Conservation (phyloP, 768 basidiomycete genomes). For the Pulveroboletus sp. region DNA sequence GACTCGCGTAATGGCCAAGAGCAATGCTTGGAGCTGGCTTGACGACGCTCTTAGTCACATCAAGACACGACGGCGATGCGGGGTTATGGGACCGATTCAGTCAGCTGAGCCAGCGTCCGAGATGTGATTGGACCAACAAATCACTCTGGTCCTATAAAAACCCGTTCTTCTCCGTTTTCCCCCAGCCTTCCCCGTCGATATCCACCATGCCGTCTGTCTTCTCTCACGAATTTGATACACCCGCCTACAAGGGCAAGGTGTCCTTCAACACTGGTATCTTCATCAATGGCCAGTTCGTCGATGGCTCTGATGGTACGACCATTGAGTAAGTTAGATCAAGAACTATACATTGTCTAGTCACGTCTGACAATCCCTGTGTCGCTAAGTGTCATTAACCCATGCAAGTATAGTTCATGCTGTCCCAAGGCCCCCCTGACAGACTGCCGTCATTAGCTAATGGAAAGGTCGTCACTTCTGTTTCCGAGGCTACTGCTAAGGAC, state of each 20-base stretch:
- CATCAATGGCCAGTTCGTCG: slow-evolving; percentile 64
- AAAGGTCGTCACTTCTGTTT: slow-evolving; percentile 50
- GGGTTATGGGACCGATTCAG: too few species aligned
- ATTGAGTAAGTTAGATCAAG: slow-evolving; percentile 54
- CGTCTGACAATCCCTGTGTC: background rate
- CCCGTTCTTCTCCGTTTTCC: background rate
- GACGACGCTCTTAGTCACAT: too few species aligned
- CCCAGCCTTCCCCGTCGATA: background rate
- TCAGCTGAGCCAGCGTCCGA: too few species aligned
- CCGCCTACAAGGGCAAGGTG: slow-evolving; percentile 52
- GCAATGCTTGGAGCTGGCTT: too few species aligned
- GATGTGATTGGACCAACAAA: too few species aligned
- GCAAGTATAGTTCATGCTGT: slow-evolving; percentile 23
- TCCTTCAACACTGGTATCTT: slow-evolving; percentile 62
- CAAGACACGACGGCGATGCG: too few species aligned
- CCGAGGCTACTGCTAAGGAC: slow-evolving; percentile 59
- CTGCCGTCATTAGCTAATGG: slow-evolving; percentile 48
- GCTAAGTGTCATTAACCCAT: slow-evolving; percentile 54
- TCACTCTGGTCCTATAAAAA: slow-evolving; percentile 15
- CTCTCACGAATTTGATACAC: slow-evolving; percentile 48
- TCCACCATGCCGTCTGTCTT: slow-evolving; percentile 40
- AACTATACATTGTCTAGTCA: background rate
- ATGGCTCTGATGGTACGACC: slow-evolving; percentile 50
- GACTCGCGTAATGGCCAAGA: too few species aligned
- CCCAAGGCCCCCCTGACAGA: background rate